These are phyloP conservation scores for Emiliania huxleyi DNA, from an alignment of 78 protist species.

Conservation along the genomic window DNA sequence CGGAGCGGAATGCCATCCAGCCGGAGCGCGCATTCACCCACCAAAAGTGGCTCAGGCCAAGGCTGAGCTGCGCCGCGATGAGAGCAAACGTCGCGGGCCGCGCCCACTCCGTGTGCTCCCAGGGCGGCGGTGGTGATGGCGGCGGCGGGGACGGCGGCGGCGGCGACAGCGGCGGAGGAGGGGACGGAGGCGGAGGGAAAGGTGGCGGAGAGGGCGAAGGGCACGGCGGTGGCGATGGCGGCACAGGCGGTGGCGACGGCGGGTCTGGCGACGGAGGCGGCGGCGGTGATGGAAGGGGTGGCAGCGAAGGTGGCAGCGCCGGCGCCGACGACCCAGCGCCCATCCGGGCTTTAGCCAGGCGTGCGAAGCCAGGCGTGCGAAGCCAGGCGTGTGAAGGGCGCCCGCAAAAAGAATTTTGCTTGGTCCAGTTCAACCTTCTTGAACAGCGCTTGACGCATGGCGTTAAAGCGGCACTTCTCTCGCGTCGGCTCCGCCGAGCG, in stretches of 20 bases:
- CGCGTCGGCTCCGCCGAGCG: too few species aligned
- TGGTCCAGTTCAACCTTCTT: too few species aligned
- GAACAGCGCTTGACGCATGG: too few species aligned
- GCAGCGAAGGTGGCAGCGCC: too few species aligned
- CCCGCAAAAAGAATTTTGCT: too few species aligned
- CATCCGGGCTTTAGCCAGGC: too few species aligned
- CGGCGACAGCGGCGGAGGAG: not conserved
- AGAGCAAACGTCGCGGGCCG: not conserved
- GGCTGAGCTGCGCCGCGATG: not conserved
- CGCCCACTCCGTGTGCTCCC: not conserved
- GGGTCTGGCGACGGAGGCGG: not conserved
- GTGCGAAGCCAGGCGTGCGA: too few species aligned
- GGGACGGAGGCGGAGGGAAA: not conserved
- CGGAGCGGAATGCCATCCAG: not conserved
- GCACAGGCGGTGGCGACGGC: not conserved
- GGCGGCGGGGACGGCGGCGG: not conserved
- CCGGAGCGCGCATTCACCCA: not conserved
- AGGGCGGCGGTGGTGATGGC: not conserved
- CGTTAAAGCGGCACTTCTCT: too few species aligned
- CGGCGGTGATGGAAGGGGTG: too few species aligned
- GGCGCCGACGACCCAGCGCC: too few species aligned
- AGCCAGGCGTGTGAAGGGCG: too few species aligned
- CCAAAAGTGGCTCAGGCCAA: not conserved
- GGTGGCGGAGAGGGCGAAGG: not conserved
- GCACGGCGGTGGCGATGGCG: not conserved